phyloP scores from a whole-genome alignment of 345 rosid species.

The thale cress (Arabidopsis thaliana) region DNA sequence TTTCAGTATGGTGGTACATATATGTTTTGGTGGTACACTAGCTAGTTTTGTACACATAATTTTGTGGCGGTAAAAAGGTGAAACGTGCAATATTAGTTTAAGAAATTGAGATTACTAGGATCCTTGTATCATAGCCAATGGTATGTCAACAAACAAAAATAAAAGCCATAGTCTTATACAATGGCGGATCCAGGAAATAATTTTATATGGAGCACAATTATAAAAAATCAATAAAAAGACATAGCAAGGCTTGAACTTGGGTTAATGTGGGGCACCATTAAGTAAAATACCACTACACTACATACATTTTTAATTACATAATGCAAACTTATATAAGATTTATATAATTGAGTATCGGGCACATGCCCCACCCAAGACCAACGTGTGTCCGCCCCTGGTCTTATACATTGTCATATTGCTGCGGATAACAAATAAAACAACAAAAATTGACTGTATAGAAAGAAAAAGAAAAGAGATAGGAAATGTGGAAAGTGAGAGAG shows the following conservation, averaged over 20 bases:
- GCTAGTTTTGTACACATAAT: background rate
- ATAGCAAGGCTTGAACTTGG: too few species aligned
- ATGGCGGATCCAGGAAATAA: too few species aligned
- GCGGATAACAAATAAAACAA: background rate
- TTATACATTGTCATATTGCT: background rate
- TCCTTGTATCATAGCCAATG: slow-evolving; percentile 17
- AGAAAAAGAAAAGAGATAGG: background rate
- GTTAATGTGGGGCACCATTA: too few species aligned
- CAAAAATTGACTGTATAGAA: background rate
- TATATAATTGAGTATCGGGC: too few species aligned
- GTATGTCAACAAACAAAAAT: background rate
- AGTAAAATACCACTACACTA: too few species aligned
- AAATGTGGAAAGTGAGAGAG: slow-evolving; percentile 22
- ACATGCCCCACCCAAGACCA: too few species aligned
- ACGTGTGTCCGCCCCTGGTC: too few species aligned
- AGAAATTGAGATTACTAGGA: slow-evolving; percentile 11
- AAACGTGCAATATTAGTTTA: slow-evolving; percentile 17
- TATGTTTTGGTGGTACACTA: background rate
- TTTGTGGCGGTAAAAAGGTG: background rate
- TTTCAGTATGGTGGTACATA: background rate
- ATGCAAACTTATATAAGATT: too few species aligned
- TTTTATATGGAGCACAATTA: too few species aligned
- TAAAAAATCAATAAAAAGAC: too few species aligned
- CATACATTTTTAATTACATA: too few species aligned
- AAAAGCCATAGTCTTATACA: background rate